Evolutionary conservation across 1,139 yeast species (phyloP), one percentile per base, ranked within the genome.

Genomic region (Hansenula lynferdii): DNA sequence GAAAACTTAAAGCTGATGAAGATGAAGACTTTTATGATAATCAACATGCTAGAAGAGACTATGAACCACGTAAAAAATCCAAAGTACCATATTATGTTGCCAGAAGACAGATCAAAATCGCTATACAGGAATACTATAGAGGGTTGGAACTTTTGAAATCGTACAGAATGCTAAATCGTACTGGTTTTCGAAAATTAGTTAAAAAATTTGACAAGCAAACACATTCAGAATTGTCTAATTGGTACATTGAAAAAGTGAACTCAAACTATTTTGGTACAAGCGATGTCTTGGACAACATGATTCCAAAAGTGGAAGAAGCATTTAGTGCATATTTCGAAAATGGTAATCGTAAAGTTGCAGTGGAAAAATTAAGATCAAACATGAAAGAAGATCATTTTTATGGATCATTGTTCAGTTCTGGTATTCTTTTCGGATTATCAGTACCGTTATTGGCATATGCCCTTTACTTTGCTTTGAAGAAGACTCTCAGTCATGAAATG

Each of bases 181-280:
- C 96, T 0, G 98, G 95, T 0, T 79, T 90, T 52, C 73, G 96
- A 41, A 92, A 92, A 54, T 80, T 92, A 54, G 71, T 89, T 40
- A 92, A 92, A 56, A 92, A 92, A 60, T 89, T 77, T 56, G 98
- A 92, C 62, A 92, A 92, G 53, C 69, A 82, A 5, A 71, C 83
- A 15, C 60, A 65, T 15, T 69, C 78, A 5, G 50, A 65, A 2
- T 62, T 79, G 16, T 67, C 80, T 22, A 62, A 65, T 1, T 51
- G 58, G 3, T 89, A 81, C 54, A 74, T 86, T 81, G 70, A 69
- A 20, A 75, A 72, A 42, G 72, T 85, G 11, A 67, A 70, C 34
- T 52, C 61, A 3, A 60, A 79, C 9, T 73, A 80, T 51, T 83
- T 85, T 54, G 72, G 73, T 34, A 72, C 80, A 8, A 79, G 87